Base-by-base conservation (phyloP, 2,329 filamentous ascomycete species). In the Parafenestella ontariensis region DNA sequence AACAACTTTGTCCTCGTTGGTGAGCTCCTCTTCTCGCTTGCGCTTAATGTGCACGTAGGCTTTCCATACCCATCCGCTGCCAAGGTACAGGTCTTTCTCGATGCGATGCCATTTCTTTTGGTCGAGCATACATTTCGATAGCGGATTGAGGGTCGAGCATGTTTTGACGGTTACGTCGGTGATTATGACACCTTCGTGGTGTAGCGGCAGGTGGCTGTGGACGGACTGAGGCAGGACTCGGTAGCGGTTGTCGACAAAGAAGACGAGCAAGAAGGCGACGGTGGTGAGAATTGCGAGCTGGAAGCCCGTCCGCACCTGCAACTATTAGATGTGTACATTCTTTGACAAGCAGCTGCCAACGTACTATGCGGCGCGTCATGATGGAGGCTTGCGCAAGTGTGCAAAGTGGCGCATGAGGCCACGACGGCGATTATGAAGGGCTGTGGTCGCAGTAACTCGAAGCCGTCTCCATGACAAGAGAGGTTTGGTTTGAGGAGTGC, bases 191-290 rank as follows among this genome's bases (percentile, higher is more conserved):
- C 92, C 92, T 39, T 90, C 86, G 71, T 96, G 90, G 76, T 96
- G 92, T 26, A 75, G 66, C 23, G 93, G 93, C 69, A 96, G 87
- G 76, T 94, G 91, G 74, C 87, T 89, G 81, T 97, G 93, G 64
- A 97, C 89, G 56, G 89, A 86, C 68, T 88, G 87, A 37, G 93
- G 93, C 31, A 97, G 86, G 55, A 97, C 89, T 64, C 90, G 86
- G 80, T 95, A 96, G 73, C 89, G 91, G 71, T 88, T 90, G 78
- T 97, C 93, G 80, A 96, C 87, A 75, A 96, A 84, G 76, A 94
- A 87, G 68, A 94, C 77, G 66, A 93, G 72, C 64, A 94, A 81
- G 64, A 89, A 85, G 65, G 78, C 68, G 69, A 92, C 80, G 63
- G 85, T 73, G 51, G 85, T 81, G 52, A 92, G 82, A 52, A 86